These are phyloP conservation scores for Suhomyces vadensis DNA, from an alignment of 805 yeast species.

Conservation along the genomic window DNA sequence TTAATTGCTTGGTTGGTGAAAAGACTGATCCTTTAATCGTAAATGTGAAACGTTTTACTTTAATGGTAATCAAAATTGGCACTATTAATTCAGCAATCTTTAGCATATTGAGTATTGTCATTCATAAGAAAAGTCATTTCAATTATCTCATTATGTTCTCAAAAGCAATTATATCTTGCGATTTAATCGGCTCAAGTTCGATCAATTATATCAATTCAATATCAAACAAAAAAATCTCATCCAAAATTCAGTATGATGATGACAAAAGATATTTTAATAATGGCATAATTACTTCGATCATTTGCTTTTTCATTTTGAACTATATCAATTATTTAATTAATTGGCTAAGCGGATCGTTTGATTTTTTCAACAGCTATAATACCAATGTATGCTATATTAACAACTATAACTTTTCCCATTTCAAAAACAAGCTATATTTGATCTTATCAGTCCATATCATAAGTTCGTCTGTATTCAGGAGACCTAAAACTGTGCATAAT, in stretches of 20 bases:
- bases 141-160: conserved; percentile 16
- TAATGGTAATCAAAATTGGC: conserved; percentile 4
- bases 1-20: conserved; percentile 9
- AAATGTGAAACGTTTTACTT: conserved; percentile 2
- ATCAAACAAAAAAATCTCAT: conserved; percentile 11
- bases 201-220: conserved; percentile 14
- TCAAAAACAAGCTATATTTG: conserved; percentile 13
- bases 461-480: conserved; percentile 14
- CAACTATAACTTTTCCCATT: conserved; percentile 12
- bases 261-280: conserved; percentile 9
- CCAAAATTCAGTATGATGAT: conserved; percentile 13
- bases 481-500: conserved; percentile 8
- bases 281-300: conserved; percentile 12
- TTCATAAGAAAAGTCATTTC: conserved; percentile 14
- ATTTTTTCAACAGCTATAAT: conserved; percentile 9
- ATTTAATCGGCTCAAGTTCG: conserved; percentile 14
- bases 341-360: conserved; percentile 15
- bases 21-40: conserved; percentile 3
- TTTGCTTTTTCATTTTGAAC: conserved; percentile 15
- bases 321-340: conserved; percentile 16
- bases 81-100: conserved; percentile 8
- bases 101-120: conserved; percentile 4
- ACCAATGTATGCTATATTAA: conserved; percentile 12
- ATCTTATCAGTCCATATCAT: conserved; percentile 15
- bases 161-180: conserved; percentile 16